These are phyloP conservation scores for Aeschynomene evenia DNA, from an alignment of 306 rosid species.

Conservation along the genomic window DNA sequence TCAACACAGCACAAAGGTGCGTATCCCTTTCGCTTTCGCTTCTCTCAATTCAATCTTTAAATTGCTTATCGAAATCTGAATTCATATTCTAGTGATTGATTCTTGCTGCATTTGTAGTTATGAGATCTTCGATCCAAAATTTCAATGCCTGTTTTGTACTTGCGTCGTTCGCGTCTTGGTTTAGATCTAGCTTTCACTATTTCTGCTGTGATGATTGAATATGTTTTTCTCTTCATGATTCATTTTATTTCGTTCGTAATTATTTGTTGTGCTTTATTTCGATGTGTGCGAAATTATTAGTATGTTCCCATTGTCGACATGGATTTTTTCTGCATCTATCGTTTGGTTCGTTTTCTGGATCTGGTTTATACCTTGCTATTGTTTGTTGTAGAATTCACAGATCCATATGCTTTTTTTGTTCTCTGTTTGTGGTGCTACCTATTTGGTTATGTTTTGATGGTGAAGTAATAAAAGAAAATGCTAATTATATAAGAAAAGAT, in stretches of 20 bases:
- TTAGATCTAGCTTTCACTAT: slow-evolving; percentile 11
- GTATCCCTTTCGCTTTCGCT: neutral
- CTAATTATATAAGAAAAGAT: neutral
- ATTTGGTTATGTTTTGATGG: neutral
- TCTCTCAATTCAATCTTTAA: neutral
- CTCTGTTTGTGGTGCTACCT: neutral
- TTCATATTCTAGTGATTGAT: neutral
- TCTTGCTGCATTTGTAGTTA: neutral
- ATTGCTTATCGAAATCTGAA: neutral
- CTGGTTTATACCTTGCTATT: neutral
- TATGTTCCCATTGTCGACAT: neutral
- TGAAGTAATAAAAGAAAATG: slow-evolving; percentile 1
- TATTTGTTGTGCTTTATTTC: neutral
- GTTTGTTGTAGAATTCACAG: neutral
- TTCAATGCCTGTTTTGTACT: neutral
- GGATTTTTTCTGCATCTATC: neutral
- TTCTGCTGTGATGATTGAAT: neutral
- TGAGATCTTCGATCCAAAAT: slow-evolving; percentile 32
- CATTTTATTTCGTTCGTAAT: neutral
- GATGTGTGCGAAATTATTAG: neutral
- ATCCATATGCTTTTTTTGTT: slow-evolving; percentile 8
- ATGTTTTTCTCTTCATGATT: neutral
- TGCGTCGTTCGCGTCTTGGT: neutral
- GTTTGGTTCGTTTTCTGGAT: neutral
- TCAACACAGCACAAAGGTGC: slow-evolving; percentile 24